Evolutionary conservation across 2,329 filamentous ascomycete species (phyloP).

Genomic region (Xylariaceae sp.): DNA sequence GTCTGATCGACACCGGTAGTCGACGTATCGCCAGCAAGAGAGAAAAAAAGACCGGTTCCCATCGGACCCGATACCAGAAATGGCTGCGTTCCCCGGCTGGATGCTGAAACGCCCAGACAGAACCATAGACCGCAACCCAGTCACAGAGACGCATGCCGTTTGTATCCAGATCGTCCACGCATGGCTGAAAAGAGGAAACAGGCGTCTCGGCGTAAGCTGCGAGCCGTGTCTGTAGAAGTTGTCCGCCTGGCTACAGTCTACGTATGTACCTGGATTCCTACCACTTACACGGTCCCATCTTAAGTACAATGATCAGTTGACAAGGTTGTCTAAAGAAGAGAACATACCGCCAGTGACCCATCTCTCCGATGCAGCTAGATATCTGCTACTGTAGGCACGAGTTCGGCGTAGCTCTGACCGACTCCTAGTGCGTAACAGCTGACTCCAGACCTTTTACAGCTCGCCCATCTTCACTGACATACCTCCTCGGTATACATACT

Average conservation of each 20-base stretch:
- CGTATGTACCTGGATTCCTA: no score
- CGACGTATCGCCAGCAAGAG: neutral
- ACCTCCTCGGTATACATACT: neutral
- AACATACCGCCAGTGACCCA: no score
- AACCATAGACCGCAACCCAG: neutral
- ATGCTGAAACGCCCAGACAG: constrained; percentile 6
- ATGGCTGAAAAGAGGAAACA: neutral
- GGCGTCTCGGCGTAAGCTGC: constrained; percentile 10
- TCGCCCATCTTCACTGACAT: neutral
- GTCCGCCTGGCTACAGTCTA: neutral
- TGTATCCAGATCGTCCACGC: constrained; percentile 2
- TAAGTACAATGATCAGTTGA: no score
- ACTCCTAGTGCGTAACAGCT: neutral
- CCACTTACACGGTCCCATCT: no score
- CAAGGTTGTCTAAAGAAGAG: no score
- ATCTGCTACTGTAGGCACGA: neutral
- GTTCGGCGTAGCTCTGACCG: neutral
- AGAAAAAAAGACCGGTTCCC: neutral
- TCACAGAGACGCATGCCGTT: neutral
- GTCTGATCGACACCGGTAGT: neutral
- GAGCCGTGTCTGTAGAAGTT: constrained; percentile 12
- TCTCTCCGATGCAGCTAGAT: no score
- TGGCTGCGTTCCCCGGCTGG: neutral
- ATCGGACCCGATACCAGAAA: neutral
- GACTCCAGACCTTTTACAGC: neutral